A percentile compares a stretch with the other conserved stretches of the same genome.
Conservation (phyloP, 2,329 filamentous ascomycete genomes). For the Dryadomyces quercus-mongolicae region DNA sequence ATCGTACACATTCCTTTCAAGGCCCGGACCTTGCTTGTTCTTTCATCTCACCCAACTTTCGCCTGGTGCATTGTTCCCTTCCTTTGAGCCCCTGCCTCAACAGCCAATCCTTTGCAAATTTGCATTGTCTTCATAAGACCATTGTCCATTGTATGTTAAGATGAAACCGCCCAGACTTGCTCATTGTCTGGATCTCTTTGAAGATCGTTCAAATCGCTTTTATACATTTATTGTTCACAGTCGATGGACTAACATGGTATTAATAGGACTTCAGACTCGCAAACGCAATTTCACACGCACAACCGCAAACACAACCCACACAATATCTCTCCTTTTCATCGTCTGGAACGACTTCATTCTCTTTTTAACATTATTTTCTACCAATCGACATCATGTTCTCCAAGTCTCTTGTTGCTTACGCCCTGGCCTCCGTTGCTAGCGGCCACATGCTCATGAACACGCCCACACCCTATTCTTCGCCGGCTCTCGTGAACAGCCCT, state of each 20-base stretch:
- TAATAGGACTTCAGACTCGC: too few relatives aligned
- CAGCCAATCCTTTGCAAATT: background rate
- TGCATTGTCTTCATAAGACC: background rate
- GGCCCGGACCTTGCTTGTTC: slow-evolving; percentile 20
- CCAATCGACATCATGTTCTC: slow-evolving; percentile 31
- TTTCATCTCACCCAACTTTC: slow-evolving; percentile 12
- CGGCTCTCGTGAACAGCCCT: slow-evolving; percentile 45
- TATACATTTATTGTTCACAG: too few relatives aligned
- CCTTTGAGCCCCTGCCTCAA: slow-evolving; percentile 16
- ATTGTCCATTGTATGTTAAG: background rate
- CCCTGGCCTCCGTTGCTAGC: slow-evolving; percentile 45
- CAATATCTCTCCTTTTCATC: background rate
- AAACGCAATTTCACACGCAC: too few relatives aligned
- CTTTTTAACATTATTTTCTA: slow-evolving; percentile 13
- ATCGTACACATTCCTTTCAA: slow-evolving; percentile 23
- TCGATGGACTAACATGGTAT: too few relatives aligned
- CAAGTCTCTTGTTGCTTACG: slow-evolving; percentile 33
- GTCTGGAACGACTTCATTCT: background rate
- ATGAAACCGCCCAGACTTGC: too few relatives aligned
- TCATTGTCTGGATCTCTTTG: too few relatives aligned
- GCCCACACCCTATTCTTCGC: slow-evolving; percentile 49
- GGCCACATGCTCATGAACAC: slow-evolving; percentile 67
- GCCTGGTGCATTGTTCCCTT: slow-evolving; percentile 28
- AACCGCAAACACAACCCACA: background rate
- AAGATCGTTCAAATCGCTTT: too few relatives aligned